phyloP scores from a whole-genome alignment of 2,329 filamentous ascomycete genomes.

The Phialophora macrospora region DNA sequence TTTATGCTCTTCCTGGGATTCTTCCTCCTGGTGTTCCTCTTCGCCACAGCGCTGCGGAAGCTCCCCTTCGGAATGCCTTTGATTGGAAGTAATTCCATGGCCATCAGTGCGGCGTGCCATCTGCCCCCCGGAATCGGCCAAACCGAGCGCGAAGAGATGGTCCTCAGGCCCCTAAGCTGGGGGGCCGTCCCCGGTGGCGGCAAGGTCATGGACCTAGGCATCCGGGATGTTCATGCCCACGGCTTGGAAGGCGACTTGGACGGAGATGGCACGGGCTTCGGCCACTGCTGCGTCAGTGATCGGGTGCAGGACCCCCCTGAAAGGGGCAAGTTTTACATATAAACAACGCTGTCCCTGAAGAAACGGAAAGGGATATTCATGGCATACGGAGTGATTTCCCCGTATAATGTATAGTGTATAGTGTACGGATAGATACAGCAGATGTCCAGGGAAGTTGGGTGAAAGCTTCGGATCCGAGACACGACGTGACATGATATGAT shows the following conservation, averaged over 20 bases:
- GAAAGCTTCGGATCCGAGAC: not conserved
- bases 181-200: conserved; percentile 30
- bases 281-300: conserved; percentile 41
- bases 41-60: conserved; percentile 32
- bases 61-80: conserved; percentile 42
- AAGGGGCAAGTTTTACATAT: conserved; percentile 36
- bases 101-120: conserved; percentile 46
- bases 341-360: not conserved
- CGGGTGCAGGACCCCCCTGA: conserved; percentile 32
- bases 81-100: conserved; percentile 43
- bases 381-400: not conserved
- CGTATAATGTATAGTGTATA: not conserved
- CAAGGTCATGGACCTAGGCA: conserved; percentile 27
- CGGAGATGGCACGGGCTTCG: conserved; percentile 27
- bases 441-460: not conserved
- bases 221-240: conserved; percentile 17
- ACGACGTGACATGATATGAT: not conserved
- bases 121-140: conserved; percentile 26
- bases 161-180: conserved; percentile 39
- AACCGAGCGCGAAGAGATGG: conserved; percentile 33
- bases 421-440: not conserved
- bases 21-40: conserved; percentile 33
- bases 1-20: conserved; percentile 30
- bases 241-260: conserved; percentile 25
- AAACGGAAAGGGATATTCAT: too few relatives aligned